Conservation (phyloP, 2,329 filamentous ascomycete genomes). For the Lojkania enalia region DNA sequence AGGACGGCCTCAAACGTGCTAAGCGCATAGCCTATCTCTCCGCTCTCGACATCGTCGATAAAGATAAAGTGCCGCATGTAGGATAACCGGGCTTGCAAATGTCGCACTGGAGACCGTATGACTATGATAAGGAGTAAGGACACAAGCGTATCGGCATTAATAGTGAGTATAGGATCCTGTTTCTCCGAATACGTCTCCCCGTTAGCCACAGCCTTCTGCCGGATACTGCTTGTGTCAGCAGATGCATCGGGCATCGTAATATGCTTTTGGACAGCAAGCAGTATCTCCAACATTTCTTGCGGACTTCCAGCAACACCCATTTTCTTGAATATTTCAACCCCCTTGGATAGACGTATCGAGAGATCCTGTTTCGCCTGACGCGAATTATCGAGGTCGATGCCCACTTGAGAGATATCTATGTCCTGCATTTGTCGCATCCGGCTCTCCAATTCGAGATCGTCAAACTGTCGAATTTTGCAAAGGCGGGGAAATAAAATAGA, state of each 20-base stretch:
- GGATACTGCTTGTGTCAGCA: slow-evolving; percentile 27
- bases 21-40: slow-evolving; percentile 92
- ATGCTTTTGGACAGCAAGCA: slow-evolving; percentile 80
- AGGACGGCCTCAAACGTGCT: slow-evolving; percentile 96
- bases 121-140: slow-evolving; percentile 90
- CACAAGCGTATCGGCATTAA: slow-evolving; percentile 89
- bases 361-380: slow-evolving; percentile 79
- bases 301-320: slow-evolving; percentile 77
- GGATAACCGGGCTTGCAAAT: slow-evolving; percentile 84
- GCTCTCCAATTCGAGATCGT: slow-evolving; percentile 85
- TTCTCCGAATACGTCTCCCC: slow-evolving; percentile 53
- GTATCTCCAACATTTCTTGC: slow-evolving; percentile 83
- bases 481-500: slow-evolving; percentile 80
- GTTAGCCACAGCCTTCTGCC: slow-evolving; percentile 28
- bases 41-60: slow-evolving; percentile 94
- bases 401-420: slow-evolving; percentile 92
- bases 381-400: slow-evolving; percentile 81
- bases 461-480: slow-evolving; percentile 73
- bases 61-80: slow-evolving; percentile 99
- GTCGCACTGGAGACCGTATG: slow-evolving; percentile 83
- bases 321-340: slow-evolving; percentile 86
- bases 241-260: slow-evolving; percentile 65
- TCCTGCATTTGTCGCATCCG: slow-evolving; percentile 92
- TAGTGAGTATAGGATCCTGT: slow-evolving; percentile 60
- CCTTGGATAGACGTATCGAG: slow-evolving; percentile 72